Percentiles rank a stretch among this genome's conserved stretches.
phyloP scores from a whole-genome alignment of 768 basidiomycete species.

The Coprinellus aureogranulatus region DNA sequence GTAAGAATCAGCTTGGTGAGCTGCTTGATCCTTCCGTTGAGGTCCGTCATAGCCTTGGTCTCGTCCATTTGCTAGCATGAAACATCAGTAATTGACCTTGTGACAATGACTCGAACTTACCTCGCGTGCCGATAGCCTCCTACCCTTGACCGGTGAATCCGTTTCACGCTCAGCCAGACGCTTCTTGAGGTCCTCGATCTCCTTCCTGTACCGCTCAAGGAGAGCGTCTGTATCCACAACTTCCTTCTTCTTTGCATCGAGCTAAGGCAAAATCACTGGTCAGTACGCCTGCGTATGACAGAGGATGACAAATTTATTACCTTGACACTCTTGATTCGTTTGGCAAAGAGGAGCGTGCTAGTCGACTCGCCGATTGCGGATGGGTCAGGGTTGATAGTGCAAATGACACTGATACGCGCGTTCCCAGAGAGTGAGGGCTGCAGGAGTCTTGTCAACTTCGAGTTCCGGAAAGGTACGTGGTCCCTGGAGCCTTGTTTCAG shows the following conservation, averaged over 20 bases:
- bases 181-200: conserved; percentile 85
- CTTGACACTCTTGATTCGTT: conserved; percentile 86
- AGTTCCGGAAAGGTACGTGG: conserved; percentile 93
- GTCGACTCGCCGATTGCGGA: conserved; percentile 79
- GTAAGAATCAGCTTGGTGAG: conserved; percentile 83
- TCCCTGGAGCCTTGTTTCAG: conserved; percentile 44
- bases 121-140: conserved; percentile 53
- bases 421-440: conserved; percentile 95
- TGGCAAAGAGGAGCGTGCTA: conserved; percentile 88
- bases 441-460: conserved; percentile 89
- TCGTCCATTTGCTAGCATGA: conserved; percentile 74
- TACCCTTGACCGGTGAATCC: conserved; percentile 49
- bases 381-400: conserved; percentile 87
- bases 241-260: conserved; percentile 91
- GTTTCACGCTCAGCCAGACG: conserved; percentile 70
- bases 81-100: not conserved
- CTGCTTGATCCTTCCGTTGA: conserved; percentile 77
- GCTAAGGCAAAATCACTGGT: conserved; percentile 27
- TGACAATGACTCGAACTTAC: conserved; percentile 23
- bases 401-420: conserved; percentile 93
- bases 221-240: conserved; percentile 90
- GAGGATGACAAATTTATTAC: conserved; percentile 26
- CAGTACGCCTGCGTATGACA: not conserved
- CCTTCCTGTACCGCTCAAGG: conserved; percentile 90
- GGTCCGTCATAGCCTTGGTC: conserved; percentile 79